A percentile compares a stretch with the other conserved stretches of the same genome.
phyloP scores from a whole-genome alignment of 192 early-diverging fungal genomes.

The Neocallimastix lanati region DNA sequence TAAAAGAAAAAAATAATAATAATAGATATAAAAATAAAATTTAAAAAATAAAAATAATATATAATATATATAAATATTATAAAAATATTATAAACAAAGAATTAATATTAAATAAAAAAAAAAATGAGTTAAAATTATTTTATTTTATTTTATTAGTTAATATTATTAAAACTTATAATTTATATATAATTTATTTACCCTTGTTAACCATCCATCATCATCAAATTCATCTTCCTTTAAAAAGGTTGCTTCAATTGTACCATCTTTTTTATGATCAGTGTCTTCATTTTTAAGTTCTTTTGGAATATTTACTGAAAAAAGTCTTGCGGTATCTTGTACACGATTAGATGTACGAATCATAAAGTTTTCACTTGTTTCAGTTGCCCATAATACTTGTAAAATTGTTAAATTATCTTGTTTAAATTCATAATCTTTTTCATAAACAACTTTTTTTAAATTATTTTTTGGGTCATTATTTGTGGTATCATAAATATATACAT shows the following conservation, averaged over 20 bases:
- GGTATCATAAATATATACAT: constrained; percentile 42
- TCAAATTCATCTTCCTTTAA: constrained; percentile 34
- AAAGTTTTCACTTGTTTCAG: constrained; percentile 30
- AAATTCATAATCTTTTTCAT: constrained; percentile 18
- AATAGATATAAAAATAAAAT: not conserved
- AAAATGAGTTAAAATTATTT: too few species aligned
- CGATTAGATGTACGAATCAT: constrained; percentile 71
- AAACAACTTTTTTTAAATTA: constrained; percentile 1
- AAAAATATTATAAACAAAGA: too few species aligned
- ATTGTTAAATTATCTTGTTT: constrained; percentile 55
- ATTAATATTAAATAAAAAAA: too few species aligned
- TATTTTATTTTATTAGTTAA: too few species aligned
- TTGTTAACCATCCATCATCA: constrained; percentile 27
- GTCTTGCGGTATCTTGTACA: constrained; percentile 61
- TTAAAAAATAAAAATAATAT: too few species aligned
- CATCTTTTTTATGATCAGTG: constrained; percentile 35
- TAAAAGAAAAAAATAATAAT: not conserved
- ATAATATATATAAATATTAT: too few species aligned
- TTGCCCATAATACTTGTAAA: constrained; percentile 68
- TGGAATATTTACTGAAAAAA: constrained; percentile 37
- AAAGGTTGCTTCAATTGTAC: constrained; percentile 33
- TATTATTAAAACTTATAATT: too few species aligned
- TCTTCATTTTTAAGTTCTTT: constrained; percentile 13
- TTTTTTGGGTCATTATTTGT: constrained; percentile 9
- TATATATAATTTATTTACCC: constrained; percentile 3